Base-by-base conservation (phyloP, 192 early-diverging fungal species). In the Coemansia erecta region DNA sequence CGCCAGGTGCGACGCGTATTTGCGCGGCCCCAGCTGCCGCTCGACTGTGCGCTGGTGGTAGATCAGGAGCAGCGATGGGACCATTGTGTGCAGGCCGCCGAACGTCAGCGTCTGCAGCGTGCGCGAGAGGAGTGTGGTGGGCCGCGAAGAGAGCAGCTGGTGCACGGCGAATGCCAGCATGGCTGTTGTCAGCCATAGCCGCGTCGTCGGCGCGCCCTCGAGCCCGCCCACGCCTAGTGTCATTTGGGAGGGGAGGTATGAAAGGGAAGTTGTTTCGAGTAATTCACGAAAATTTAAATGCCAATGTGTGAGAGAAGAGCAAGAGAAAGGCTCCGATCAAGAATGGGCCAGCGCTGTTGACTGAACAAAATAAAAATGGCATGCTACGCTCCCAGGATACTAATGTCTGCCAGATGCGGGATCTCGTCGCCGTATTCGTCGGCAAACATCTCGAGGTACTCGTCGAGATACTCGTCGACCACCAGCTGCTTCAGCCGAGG, bases 391-490 rank as follows among this genome's bases (percentile, higher is more conserved):
- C 18, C 45, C n/a, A 47, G 4, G 3, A 47, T 21, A 17, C 17
- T 47, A 21, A 47, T 47, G 2, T 47, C 45, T 3, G 45, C 45
- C 19, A 47, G 18, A 47, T 47, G 45, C 45, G 45, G 45, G 19
- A 47, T 47, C 45, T 47, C 45, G 45, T 18, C 45, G 8, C 17
- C 9, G 45, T 47, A 47, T n/a, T 47, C 45, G 18, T 47, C 45
- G 45, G 21, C 45, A 47, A 47, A 47, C 45, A 47, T 17, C 3
- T 47, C 45, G 8, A 47, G 45, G 19, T 47, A 47, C 45, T 47
- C 45, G 18, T 47, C 45, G 5, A 47, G 45, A 47, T 47, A 47
- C 15, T 47, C 45, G 45, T 47, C 45, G 45, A 47, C 19, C 8
- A 47, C 17, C 45, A 47, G 18, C 45, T 47, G 45, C 45, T 47